Percentiles rank a stretch among this genome's conserved stretches.
phyloP scores from a whole-genome alignment of 169 alveolate genomes.

The Plasmodium vivax region DNA sequence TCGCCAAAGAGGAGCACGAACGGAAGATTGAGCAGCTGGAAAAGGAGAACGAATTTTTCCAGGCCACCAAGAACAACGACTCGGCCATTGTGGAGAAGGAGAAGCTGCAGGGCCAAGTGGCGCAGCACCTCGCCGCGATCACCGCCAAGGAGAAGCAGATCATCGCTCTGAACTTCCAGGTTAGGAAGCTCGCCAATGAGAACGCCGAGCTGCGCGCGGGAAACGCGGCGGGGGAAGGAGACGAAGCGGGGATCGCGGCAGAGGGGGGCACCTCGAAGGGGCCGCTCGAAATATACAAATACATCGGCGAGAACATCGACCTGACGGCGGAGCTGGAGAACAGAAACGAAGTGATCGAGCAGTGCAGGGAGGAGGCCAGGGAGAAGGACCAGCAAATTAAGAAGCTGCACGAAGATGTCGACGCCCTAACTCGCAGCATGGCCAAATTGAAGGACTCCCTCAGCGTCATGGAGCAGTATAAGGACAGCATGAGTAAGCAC shows the following conservation, averaged over 20 bases:
- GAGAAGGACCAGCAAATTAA: conserved; percentile 18
- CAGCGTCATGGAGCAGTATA: conserved; percentile 30
- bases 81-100: conserved; percentile 27
- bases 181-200: conserved; percentile 26
- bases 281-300: conserved; percentile 44
- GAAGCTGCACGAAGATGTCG: not conserved
- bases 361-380: conserved; percentile 26
- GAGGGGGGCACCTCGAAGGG: too few relatives aligned
- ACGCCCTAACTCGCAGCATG: not conserved
- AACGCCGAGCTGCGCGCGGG: not conserved
- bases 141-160: conserved; percentile 52
- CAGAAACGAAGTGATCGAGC: conserved; percentile 33
- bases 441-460: conserved; percentile 38
- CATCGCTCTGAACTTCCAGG: conserved; percentile 9
- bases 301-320: conserved; percentile 50
- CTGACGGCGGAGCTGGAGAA: conserved; percentile 63
- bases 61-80: conserved; percentile 51
- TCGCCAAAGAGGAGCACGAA: conserved; percentile 20
- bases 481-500: conserved; percentile 10
- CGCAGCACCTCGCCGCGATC: not conserved
- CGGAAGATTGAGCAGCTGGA: conserved; percentile 28
- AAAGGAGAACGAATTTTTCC: conserved; percentile 13
- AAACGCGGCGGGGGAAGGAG: not conserved
- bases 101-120: conserved; percentile 22
- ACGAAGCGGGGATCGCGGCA: too few relatives aligned